Percentiles rank a stretch among this genome's conserved stretches.
Conservation (phyloP, 441 rosid genomes). For the Pelargonium myrrhifolium region DNA sequence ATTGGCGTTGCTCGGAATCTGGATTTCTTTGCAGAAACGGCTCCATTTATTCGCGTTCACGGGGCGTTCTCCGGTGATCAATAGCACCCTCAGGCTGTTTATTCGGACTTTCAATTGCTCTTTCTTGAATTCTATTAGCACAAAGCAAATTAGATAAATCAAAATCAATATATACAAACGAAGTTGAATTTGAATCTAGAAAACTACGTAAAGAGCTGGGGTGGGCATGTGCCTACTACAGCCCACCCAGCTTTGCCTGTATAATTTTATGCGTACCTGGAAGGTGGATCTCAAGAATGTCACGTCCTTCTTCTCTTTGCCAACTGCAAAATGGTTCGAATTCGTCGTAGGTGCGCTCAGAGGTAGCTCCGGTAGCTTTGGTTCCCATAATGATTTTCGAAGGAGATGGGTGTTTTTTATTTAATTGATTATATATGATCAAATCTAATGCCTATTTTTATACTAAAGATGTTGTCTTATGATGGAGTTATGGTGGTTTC, state of each 20-base stretch:
- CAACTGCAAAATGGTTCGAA: constrained; percentile 39
- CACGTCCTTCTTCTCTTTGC: constrained; percentile 22
- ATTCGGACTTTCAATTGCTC: neutral
- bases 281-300: constrained; percentile 29
- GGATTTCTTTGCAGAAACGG: neutral
- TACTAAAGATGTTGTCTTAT: too few species aligned
- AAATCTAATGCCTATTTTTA: too few species aligned
- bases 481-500: too few species aligned
- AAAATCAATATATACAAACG: too few species aligned
- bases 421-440: too few species aligned
- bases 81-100: neutral
- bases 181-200: too few species aligned
- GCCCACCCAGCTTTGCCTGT: too few species aligned
- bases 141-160: neutral
- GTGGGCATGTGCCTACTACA: too few species aligned
- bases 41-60: neutral
- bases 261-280: constrained; percentile 18
- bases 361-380: neutral
- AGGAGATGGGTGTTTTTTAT: too few species aligned
- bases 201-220: too few species aligned
- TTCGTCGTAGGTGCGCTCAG: constrained; percentile 26
- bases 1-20: constrained; percentile 1
- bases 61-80: neutral
- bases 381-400: neutral
- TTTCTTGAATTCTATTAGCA: neutral